Evolutionary conservation across 768 basidiomycete genomes (phyloP), one percentile per base, ranked within the genome.

Genomic region (Cytidiella melzeri): DNA sequence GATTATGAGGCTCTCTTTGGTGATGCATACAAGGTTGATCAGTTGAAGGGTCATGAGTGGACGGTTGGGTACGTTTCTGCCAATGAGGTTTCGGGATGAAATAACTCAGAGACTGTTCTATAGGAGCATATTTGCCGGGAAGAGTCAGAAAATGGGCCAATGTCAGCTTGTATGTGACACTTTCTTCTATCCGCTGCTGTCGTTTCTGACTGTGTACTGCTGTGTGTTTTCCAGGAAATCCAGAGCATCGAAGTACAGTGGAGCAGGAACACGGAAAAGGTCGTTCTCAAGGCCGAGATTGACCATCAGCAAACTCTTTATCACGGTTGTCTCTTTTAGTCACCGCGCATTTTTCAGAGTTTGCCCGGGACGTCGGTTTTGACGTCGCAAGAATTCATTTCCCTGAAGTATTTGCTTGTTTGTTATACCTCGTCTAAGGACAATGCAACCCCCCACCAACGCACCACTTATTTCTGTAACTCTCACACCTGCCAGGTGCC

Each of bases 211-310:
- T 7, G n/a, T 21, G 7, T 21, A 21, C 28, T n/a, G n/a, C n/a
- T n/a, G n/a, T n/a, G n/a, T n/a, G n/a, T n/a, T n/a, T n/a, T 27
- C 1, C 36, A 51, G 50, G 36, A 48, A 38, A 53, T 53, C 25
- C 41, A 53, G 23, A 18, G 27, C 10, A 43, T 53, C 19, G 52
- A 53, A 25, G 46, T 53, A 5, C 40, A 48, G 26, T 53, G 52
- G 52, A 48, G 46, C 52, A 48, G 48, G 47, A 48, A 48, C 27
- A 47, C 46, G 23, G 41, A 39, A 15, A 53, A 53, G 36, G 47
- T 36, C 19, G 34, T 37, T 2, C 46, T 53, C 41, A 53, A 53
- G 38, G 46, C 44, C 25, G 47, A 53, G 10, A 48, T 53, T 34
- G 30, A 7, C 9, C 30, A 34, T n/a, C n/a, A n/a, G n/a, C n/a